A percentile compares a stretch with the other conserved stretches of the same genome.
Conservation (phyloP, 441 rosid species). For the Adansonia gregorii region DNA sequence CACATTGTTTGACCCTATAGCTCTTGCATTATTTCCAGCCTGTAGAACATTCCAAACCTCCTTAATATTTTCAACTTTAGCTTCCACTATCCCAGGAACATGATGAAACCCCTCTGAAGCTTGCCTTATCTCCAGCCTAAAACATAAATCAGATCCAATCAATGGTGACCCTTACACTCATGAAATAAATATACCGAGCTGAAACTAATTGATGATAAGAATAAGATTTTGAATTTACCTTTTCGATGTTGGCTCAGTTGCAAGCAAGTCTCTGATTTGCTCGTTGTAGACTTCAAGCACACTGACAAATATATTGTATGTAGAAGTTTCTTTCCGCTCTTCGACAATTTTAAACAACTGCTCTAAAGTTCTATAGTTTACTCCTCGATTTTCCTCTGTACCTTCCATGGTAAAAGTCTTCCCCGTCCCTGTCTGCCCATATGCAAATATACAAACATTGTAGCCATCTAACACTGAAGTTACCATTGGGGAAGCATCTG, state of each 20-base stretch:
- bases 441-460: constrained; percentile 94
- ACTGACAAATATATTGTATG: constrained; percentile 71
- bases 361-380: constrained; percentile 83
- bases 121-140: constrained; percentile 55
- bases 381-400: constrained; percentile 73
- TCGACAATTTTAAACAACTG: constrained; percentile 61
- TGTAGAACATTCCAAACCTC: constrained; percentile 87
- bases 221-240: constrained; percentile 19
- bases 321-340: constrained; percentile 69
- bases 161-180: neutral
- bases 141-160: neutral
- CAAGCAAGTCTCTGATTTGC: constrained; percentile 85
- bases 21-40: constrained; percentile 83
- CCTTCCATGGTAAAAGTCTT: constrained; percentile 99
- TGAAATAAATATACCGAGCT: neutral
- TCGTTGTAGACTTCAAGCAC: constrained; percentile 96
- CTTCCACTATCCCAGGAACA: constrained; percentile 87
- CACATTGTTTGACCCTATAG: constrained; percentile 88
- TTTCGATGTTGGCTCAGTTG: constrained; percentile 56
- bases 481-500: constrained; percentile 80
- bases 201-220: neutral
- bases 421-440: constrained; percentile 97
- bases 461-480: constrained; percentile 87
- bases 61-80: constrained; percentile 63
- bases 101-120: constrained; percentile 76